Percentiles rank a stretch among this genome's conserved stretches.
These are phyloP conservation scores for Grigorovia humatica DNA, from an alignment of 805 yeast genomes.

Conservation along the genomic window DNA sequence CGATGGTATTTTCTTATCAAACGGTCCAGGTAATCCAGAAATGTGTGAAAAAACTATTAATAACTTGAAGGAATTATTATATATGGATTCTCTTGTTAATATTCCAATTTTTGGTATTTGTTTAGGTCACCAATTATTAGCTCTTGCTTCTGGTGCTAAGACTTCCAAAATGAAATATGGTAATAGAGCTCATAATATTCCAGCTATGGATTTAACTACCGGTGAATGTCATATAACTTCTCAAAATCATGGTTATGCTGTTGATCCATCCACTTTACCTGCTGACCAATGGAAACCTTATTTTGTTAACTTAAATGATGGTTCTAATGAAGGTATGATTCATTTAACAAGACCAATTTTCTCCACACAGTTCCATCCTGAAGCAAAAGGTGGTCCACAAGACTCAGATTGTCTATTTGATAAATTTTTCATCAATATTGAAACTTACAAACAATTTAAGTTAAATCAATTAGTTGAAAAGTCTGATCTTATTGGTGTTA, in stretches of 20 bases:
- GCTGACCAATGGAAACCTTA: conserved; percentile 66
- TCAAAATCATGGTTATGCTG: conserved; percentile 98
- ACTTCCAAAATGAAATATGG: conserved; percentile 93
- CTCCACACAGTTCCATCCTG: conserved; percentile 98
- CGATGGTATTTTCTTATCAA: conserved; percentile 89
- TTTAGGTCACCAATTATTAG: conserved; percentile 92
- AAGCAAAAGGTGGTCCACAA: conserved; percentile 97
- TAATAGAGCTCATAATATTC: conserved; percentile 97
- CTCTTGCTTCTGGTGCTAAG: conserved; percentile 89
- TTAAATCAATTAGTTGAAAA: conserved; percentile 27
- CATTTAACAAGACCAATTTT: conserved; percentile 82
- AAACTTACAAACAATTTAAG: conserved; percentile 37
- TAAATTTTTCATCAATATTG: conserved; percentile 68
- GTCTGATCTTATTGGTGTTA: background rate
- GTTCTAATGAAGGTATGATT: conserved; percentile 95
- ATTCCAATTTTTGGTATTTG: conserved; percentile 97
- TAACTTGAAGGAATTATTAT: conserved; percentile 64
- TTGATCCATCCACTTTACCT: conserved; percentile 69
- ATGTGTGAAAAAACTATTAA: conserved; percentile 73
- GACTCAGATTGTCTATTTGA: conserved; percentile 89
- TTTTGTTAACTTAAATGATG: conserved; percentile 88
- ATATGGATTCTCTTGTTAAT: conserved; percentile 38
- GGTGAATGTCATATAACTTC: conserved; percentile 97
- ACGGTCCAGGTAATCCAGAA: conserved; percentile 97
- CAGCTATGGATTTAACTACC: conserved; percentile 79